Percentiles rank a stretch among this genome's conserved stretches.
Conservation (phyloP, 768 basidiomycete species). For the Suillus placidus region DNA sequence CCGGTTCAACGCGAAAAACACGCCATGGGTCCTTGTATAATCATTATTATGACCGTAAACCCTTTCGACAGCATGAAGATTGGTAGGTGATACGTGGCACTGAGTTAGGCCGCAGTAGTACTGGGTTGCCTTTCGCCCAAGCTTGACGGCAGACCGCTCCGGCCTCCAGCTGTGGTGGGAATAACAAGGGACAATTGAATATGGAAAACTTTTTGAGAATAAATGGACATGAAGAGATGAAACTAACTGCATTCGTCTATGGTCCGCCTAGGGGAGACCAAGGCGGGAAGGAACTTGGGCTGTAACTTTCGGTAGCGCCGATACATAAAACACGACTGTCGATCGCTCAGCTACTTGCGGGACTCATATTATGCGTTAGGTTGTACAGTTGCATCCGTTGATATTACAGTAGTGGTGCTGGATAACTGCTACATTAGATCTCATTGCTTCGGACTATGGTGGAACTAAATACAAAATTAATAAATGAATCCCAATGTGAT, state of each 20-base stretch:
- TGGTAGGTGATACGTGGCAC: background rate
- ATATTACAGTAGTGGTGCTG: background rate
- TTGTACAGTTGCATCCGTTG: background rate
- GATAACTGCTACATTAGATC: constrained; percentile 17
- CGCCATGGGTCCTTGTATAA: background rate
- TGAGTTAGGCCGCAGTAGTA: background rate
- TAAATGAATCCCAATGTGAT: background rate
- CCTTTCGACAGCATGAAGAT: background rate
- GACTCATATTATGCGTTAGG: background rate
- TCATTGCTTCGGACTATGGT: constrained; percentile 32
- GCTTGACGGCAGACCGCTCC: background rate
- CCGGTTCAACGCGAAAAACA: background rate
- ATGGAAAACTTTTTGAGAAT: background rate
- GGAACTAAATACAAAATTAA: constrained; percentile 27
- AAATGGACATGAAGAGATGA: background rate
- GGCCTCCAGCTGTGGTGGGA: background rate
- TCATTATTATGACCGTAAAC: background rate
- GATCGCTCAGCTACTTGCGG: background rate
- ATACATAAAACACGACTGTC: background rate
- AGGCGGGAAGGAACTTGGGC: constrained; percentile 58
- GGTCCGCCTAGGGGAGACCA: background rate
- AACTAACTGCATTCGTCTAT: background rate
- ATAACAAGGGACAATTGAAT: background rate
- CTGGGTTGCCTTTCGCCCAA: background rate
- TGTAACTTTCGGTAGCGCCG: constrained; percentile 60